These are phyloP conservation scores for Skeletonema marinoi DNA, from an alignment of 108 stramenopile species.

Conservation along the genomic window DNA sequence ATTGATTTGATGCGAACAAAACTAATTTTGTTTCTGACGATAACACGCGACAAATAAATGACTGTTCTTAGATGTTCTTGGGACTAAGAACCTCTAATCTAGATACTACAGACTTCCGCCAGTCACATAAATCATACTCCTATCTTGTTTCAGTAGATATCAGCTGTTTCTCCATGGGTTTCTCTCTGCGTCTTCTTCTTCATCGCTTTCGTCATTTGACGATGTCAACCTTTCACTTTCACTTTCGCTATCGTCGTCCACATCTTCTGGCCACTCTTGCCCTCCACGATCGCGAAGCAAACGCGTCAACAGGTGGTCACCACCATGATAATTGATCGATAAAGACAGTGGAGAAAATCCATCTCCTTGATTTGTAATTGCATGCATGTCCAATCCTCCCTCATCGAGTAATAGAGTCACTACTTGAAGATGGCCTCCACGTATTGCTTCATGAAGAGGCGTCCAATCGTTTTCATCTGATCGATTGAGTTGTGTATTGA, in stretches of 20 bases:
- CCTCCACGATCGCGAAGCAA: not conserved
- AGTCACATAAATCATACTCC: too few relatives aligned
- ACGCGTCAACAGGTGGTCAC: slow-evolving; percentile 6
- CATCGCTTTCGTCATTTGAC: not conserved
- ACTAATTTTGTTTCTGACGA: too few relatives aligned
- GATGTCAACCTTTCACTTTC: not conserved
- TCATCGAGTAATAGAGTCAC: slow-evolving; percentile 13
- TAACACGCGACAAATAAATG: too few relatives aligned
- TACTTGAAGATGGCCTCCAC: slow-evolving; percentile 6
- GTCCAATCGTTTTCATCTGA: slow-evolving; percentile 31
- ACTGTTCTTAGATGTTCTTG: too few relatives aligned
- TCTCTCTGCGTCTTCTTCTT: not conserved
- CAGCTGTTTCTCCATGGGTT: too few relatives aligned
- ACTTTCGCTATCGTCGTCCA: not conserved
- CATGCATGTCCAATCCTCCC: not conserved
- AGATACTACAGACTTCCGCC: too few relatives aligned
- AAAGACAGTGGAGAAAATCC: slow-evolving; percentile 20
- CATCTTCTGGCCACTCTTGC: not conserved
- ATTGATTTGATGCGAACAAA: too few relatives aligned
- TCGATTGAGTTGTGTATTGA: not conserved
- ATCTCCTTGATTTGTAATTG: slow-evolving; percentile 14
- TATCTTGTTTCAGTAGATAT: too few relatives aligned
- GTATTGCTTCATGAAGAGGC: slow-evolving; percentile 31
- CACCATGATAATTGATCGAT: slow-evolving; percentile 9
- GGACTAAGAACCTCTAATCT: too few relatives aligned